Evolutionary conservation across 495 filamentous ascomycete genomes (phyloP).

Genomic region (Barbatosphaeria neglecta): DNA sequence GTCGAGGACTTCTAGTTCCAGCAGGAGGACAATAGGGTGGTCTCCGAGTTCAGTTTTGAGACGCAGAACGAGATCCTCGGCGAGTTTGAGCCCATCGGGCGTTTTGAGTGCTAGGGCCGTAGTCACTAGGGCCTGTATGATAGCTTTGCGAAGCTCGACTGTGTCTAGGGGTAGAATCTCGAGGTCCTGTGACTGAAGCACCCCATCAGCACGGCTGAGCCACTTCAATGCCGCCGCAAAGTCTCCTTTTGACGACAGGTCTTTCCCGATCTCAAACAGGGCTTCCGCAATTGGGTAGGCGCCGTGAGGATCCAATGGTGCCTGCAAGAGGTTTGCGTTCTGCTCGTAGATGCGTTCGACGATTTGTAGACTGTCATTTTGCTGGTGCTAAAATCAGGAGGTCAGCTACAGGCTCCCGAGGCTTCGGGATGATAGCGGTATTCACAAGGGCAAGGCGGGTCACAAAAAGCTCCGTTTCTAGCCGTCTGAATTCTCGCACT

Average conservation of each 20-base stretch:
- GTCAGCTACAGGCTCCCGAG: slow-evolving; percentile 7
- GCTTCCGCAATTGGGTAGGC: slow-evolving; percentile 60
- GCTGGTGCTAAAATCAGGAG: slow-evolving; percentile 52
- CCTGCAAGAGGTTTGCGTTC: slow-evolving; percentile 34
- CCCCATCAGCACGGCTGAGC: slow-evolving; percentile 58
- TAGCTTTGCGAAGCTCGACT: slow-evolving; percentile 51
- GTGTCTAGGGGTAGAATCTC: slow-evolving; percentile 46
- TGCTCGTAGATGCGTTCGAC: slow-evolving; percentile 61
- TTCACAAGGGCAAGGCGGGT: slow-evolving; percentile 57
- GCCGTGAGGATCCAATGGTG: slow-evolving; percentile 32
- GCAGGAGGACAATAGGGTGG: slow-evolving; percentile 50
- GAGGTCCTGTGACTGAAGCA: slow-evolving; percentile 44
- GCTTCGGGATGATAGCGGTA: background rate
- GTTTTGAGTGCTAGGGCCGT: slow-evolving; percentile 35
- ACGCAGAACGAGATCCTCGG: slow-evolving; percentile 43
- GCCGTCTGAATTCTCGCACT: slow-evolving; percentile 17
- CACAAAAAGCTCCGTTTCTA: slow-evolving; percentile 57
- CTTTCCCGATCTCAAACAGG: slow-evolving; percentile 60
- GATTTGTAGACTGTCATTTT: slow-evolving; percentile 55
- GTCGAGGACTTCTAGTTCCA: slow-evolving; percentile 55
- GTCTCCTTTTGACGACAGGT: slow-evolving; percentile 39
- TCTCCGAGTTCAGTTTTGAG: slow-evolving; percentile 51
- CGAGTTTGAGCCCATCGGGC: slow-evolving; percentile 36
- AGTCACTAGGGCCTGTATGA: slow-evolving; percentile 51
- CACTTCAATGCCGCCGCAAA: slow-evolving; percentile 51